phyloP scores from a whole-genome alignment of 192 early-diverging fungal species.

The Coemansia brasiliensis region DNA sequence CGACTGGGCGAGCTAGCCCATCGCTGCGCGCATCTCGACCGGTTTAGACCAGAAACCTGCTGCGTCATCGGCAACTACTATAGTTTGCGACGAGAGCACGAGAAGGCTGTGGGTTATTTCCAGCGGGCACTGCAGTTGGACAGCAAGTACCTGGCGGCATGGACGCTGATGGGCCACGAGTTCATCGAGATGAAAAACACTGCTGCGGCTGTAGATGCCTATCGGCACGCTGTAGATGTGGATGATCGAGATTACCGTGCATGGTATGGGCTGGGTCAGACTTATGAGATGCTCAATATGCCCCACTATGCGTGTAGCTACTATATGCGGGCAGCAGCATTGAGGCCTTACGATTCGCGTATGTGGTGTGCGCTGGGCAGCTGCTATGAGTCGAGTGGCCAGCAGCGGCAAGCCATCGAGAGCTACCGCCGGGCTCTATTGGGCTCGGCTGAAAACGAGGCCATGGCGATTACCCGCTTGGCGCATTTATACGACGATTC shows the following conservation, averaged over 20 bases:
- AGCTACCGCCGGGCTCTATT: constrained; percentile 74
- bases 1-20: constrained; percentile 80
- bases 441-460: constrained; percentile 62
- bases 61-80: constrained; percentile 89
- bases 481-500: constrained; percentile 62
- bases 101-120: constrained; percentile 85
- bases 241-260: constrained; percentile 81
- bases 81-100: constrained; percentile 72
- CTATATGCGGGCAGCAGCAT: constrained; percentile 70
- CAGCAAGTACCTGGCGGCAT: constrained; percentile 70
- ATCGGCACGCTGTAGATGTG: constrained; percentile 80
- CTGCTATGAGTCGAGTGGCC: constrained; percentile 64
- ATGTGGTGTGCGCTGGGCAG: constrained; percentile 81
- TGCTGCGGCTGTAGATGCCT: constrained; percentile 85
- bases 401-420: constrained; percentile 63
- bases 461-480: constrained; percentile 57
- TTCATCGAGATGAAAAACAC: constrained; percentile 91
- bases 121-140: constrained; percentile 82
- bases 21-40: constrained; percentile 66
- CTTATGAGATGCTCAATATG: constrained; percentile 84
- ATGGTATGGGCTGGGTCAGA: constrained; percentile 91
- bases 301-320: constrained; percentile 80
- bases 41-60: constrained; percentile 87
- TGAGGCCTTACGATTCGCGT: constrained; percentile 80
- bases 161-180: constrained; percentile 95